Evolutionary conservation across 2,329 filamentous ascomycete species (phyloP).

Genomic region (Alternaria atra): DNA sequence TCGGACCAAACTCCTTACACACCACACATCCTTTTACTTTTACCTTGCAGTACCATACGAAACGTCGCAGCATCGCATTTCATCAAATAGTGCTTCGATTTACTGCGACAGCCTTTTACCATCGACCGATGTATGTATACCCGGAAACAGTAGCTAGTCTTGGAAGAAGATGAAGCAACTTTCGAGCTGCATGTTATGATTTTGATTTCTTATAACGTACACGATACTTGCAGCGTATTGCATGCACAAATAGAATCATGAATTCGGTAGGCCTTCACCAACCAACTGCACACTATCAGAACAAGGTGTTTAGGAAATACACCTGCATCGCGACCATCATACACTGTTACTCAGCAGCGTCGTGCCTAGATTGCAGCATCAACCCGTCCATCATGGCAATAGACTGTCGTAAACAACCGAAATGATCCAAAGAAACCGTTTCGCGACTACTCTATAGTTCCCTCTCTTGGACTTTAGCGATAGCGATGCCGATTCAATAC

Average conservation of each 20-base stretch:
- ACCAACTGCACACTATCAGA: too few relatives aligned
- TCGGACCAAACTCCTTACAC: neutral
- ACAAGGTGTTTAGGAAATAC: neutral
- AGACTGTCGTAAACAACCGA: neutral
- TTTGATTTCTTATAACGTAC: too few relatives aligned
- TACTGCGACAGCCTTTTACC: neutral
- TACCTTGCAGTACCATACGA: neutral
- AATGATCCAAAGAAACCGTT: neutral
- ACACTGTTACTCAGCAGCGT: neutral
- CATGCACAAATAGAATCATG: too few relatives aligned
- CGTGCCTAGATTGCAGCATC: neutral
- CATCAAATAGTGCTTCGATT: neutral
- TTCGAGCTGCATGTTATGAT: neutral
- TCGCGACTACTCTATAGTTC: neutral
- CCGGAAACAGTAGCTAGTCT: neutral
- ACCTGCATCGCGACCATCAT: neutral
- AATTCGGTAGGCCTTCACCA: too few relatives aligned
- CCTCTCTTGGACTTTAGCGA: neutral
- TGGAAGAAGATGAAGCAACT: neutral
- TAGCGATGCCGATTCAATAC: neutral
- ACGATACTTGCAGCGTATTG: too few relatives aligned
- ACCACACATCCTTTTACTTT: neutral
- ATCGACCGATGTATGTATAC: neutral
- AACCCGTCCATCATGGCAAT: neutral
- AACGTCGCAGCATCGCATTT: neutral